Evolutionary conservation across 331 rosid genomes (phyloP).

Genomic region (Ulmus americana): DNA sequence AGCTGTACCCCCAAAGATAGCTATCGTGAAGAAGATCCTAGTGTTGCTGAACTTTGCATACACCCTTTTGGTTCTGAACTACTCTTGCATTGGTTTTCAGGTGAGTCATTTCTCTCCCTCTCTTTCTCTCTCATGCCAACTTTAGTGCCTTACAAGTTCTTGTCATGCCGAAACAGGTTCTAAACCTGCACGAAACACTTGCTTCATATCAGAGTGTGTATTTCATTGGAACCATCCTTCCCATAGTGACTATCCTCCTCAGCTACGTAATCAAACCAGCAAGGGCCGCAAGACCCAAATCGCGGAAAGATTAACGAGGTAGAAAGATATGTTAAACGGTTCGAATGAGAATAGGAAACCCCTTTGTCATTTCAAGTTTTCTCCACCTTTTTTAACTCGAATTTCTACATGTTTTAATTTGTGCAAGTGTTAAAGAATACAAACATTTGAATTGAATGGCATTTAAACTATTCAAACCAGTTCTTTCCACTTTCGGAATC

Average conservation of each 20-base stretch:
- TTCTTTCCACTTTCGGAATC: not conserved
- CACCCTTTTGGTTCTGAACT: conserved; percentile 78
- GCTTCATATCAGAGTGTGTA: conserved; percentile 80
- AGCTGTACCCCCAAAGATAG: conserved; percentile 50
- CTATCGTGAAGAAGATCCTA: conserved; percentile 43
- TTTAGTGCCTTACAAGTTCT: conserved; percentile 12
- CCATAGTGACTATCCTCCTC: conserved; percentile 53
- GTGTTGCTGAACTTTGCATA: conserved; percentile 61
- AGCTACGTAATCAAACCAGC: conserved; percentile 66
- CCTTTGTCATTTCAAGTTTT: conserved; percentile 25
- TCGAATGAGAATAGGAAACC: conserved; percentile 20
- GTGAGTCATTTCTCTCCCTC: conserved; percentile 46
- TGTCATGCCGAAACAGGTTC: conserved; percentile 48
- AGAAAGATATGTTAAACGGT: conserved; percentile 10
- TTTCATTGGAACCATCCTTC: conserved; percentile 70
- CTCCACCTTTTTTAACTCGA: not conserved
- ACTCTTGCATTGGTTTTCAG: conserved; percentile 87
- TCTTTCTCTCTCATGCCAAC: conserved; percentile 11
- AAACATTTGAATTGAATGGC: conserved; percentile 10
- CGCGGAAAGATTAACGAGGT: conserved; percentile 65
- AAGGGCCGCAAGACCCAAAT: conserved; percentile 55
- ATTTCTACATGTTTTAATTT: not conserved
- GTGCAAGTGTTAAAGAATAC: not conserved
- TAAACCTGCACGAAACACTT: conserved; percentile 76
- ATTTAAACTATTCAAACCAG: conserved; percentile 2